A percentile compares a stretch with the other conserved stretches of the same genome.
These are phyloP conservation scores for Recurvomyces mirabilis DNA, from an alignment of 495 filamentous ascomycete genomes.

Conservation along the genomic window DNA sequence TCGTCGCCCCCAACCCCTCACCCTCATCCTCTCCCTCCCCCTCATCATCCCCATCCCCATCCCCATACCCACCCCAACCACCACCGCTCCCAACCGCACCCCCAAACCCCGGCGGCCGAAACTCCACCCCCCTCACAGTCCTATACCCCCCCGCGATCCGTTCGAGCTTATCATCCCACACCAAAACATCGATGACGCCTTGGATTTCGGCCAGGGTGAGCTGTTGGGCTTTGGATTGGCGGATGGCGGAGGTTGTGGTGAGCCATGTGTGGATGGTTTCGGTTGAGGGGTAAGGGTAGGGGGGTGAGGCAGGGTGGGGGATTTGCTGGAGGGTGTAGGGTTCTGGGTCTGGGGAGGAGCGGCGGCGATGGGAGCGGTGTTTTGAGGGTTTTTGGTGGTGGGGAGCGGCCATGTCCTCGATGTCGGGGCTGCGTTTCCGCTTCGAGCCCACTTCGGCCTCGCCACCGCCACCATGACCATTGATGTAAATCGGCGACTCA, in stretches of 20 bases:
- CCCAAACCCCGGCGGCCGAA: slow-evolving; percentile 30
- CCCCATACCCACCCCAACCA: too few species aligned
- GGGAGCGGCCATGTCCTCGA: slow-evolving; percentile 5
- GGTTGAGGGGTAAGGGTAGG: slow-evolving; percentile 78
- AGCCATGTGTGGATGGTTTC: slow-evolving; percentile 60
- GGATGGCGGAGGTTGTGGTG: slow-evolving; percentile 45
- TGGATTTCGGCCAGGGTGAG: slow-evolving; percentile 61
- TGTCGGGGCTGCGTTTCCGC: slow-evolving; percentile 19
- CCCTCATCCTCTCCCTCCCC: slow-evolving; percentile 30
- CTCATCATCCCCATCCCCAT: slow-evolving; percentile 36
- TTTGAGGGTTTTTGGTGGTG: slow-evolving; percentile 39
- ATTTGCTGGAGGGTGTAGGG: too few species aligned
- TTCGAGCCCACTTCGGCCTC: slow-evolving; percentile 2
- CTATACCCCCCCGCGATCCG: slow-evolving; percentile 23
- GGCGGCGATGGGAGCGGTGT: too few species aligned
- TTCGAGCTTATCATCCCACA: slow-evolving; percentile 70
- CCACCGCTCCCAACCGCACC: too few species aligned
- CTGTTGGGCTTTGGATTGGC: slow-evolving; percentile 42
- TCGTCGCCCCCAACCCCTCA: too few species aligned
- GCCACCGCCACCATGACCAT: not conserved
- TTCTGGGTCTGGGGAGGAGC: too few species aligned
- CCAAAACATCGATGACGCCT: slow-evolving; percentile 71
- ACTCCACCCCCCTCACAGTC: slow-evolving; percentile 32
- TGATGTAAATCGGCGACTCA: not conserved
- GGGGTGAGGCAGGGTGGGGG: too few species aligned